Conservation (phyloP, 2,329 filamentous ascomycete species). For the Aspergillus sojae region DNA sequence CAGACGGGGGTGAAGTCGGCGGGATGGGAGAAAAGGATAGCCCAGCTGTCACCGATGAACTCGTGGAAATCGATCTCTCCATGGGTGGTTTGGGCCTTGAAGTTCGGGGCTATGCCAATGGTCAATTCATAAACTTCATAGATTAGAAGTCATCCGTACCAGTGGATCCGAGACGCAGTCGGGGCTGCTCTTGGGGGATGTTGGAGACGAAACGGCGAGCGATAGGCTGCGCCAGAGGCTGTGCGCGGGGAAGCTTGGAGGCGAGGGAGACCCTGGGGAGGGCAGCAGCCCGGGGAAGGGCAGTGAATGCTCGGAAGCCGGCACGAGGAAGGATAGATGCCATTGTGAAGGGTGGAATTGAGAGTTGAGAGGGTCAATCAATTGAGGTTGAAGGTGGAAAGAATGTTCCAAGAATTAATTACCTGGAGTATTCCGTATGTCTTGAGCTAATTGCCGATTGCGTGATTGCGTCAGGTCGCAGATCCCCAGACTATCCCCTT, state of each 20-base stretch:
- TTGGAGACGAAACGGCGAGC: constrained; percentile 33
- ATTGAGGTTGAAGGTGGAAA: background rate
- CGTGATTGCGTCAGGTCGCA: background rate
- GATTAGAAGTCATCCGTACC: constrained; percentile 21
- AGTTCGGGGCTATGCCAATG: constrained; percentile 62
- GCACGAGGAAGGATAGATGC: constrained; percentile 31
- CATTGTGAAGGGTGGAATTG: constrained; percentile 23
- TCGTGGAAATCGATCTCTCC: constrained; percentile 72
- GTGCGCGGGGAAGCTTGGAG: constrained; percentile 20
- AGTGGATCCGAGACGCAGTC: constrained; percentile 38
- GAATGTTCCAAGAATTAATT: background rate
- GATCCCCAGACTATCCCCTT: background rate
- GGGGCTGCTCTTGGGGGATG: constrained; percentile 35
- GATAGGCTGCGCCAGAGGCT: constrained; percentile 24
- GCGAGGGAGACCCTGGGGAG: constrained; percentile 22
- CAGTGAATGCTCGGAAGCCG: constrained; percentile 28
- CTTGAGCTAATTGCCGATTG: background rate
- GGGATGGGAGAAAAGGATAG: constrained; percentile 72
- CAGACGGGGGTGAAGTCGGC: constrained; percentile 91
- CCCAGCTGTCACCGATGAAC: constrained; percentile 71
- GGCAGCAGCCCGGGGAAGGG: constrained; percentile 26
- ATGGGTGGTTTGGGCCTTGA: constrained; percentile 67
- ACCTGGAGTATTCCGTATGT: too few relatives aligned
- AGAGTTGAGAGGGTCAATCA: background rate
- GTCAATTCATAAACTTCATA: background rate